phyloP scores from a whole-genome alignment of 2,329 filamentous ascomycete species.

The Metarhizium rileyi region DNA sequence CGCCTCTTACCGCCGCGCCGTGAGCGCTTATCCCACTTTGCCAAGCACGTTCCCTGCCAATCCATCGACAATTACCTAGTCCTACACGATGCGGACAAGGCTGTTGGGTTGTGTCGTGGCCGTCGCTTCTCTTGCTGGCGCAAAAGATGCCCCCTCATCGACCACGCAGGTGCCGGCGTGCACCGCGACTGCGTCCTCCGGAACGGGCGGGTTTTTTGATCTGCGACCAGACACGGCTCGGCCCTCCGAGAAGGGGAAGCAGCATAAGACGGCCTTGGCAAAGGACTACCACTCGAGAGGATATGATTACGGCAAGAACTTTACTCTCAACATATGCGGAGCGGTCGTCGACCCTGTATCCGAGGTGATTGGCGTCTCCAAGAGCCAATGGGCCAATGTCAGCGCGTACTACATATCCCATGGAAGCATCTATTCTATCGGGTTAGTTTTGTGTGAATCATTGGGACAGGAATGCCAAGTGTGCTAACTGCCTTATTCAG shows the following conservation, averaged over 20 bases:
- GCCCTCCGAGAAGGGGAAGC: slow-evolving; percentile 32
- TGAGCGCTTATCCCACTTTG: not conserved
- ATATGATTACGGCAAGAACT: slow-evolving; percentile 71
- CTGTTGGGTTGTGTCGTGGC: slow-evolving; percentile 23
- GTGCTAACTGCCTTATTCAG: slow-evolving; percentile 10
- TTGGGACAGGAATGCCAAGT: not conserved
- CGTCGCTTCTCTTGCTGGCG: slow-evolving; percentile 22
- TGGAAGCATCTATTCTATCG: slow-evolving; percentile 63
- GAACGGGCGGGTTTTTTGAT: slow-evolving; percentile 50
- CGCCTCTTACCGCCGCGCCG: not conserved
- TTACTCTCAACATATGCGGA: slow-evolving; percentile 74
- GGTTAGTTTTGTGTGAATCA: slow-evolving; percentile 38
- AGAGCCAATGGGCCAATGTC: slow-evolving; percentile 57
- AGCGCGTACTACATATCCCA: slow-evolving; percentile 66
- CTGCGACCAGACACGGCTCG: slow-evolving; percentile 45
- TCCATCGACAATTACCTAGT: not conserved
- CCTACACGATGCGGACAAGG: slow-evolving; percentile 17
- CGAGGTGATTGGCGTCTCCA: slow-evolving; percentile 54
- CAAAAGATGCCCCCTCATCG: slow-evolving; percentile 28
- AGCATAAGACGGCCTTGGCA: slow-evolving; percentile 30
- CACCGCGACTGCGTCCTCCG: slow-evolving; percentile 45
- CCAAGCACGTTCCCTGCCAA: not conserved
- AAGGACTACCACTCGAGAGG: slow-evolving; percentile 56
- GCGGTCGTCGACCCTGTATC: slow-evolving; percentile 59
- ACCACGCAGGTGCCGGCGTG: slow-evolving; percentile 39